phyloP scores from a whole-genome alignment of 495 filamentous ascomycete species.

The Podospora pseudoanserina region DNA sequence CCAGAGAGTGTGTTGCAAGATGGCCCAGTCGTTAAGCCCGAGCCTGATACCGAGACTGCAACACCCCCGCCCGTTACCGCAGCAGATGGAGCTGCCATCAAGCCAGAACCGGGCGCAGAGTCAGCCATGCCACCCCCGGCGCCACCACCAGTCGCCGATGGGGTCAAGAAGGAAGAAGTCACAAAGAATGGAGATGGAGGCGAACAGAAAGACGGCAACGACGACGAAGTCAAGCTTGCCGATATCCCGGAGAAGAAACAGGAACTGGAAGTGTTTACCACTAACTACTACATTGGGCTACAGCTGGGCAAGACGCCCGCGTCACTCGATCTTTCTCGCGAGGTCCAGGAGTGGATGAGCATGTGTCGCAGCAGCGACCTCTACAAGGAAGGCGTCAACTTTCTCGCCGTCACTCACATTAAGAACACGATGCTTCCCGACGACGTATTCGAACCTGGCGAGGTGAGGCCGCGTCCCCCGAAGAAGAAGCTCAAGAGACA shows the following conservation, averaged over 20 bases:
- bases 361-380: slow-evolving; percentile 62
- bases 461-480: slow-evolving; percentile 65
- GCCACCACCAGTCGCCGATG: slow-evolving; percentile 7
- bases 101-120: slow-evolving; percentile 13
- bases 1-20: slow-evolving; percentile 29
- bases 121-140: not conserved
- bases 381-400: slow-evolving; percentile 56
- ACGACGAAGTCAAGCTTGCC: slow-evolving; percentile 18
- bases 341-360: slow-evolving; percentile 70
- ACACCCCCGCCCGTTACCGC: slow-evolving; percentile 1
- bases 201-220: not conserved
- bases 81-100: slow-evolving; percentile 11
- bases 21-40: slow-evolving; percentile 19
- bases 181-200: not conserved
- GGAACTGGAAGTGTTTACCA: slow-evolving; percentile 28
- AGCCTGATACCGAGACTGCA: slow-evolving; percentile 8
- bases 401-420: slow-evolving; percentile 67
- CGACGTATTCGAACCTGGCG: slow-evolving; percentile 82
- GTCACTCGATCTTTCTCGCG: slow-evolving; percentile 64
- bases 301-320: slow-evolving; percentile 46
- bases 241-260: slow-evolving; percentile 26
- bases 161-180: not conserved
- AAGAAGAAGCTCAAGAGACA: slow-evolving; percentile 47
- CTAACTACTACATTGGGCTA: slow-evolving; percentile 37
- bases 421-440: slow-evolving; percentile 80